Evolutionary conservation across 495 filamentous ascomycete genomes (phyloP), one percentile per base, ranked within the genome.

Genomic region (Penicillium parvum): DNA sequence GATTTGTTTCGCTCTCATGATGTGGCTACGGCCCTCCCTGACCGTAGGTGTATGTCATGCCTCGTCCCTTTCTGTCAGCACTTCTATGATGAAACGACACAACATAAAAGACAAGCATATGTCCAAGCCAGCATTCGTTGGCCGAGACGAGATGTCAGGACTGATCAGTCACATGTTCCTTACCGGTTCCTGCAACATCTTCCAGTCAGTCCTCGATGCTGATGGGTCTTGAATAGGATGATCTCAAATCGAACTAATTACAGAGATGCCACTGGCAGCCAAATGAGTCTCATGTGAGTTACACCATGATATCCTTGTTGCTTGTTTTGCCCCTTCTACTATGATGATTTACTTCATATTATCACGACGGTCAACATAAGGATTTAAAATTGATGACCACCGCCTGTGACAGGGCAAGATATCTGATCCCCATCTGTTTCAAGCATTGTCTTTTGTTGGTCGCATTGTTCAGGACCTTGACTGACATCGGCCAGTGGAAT

Each of bases 301-400:
- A 9, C 33, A 18, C 18, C n/a, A 18, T 8, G 42, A 2, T 7
- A 38, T 33, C 47, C 37, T 19, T 48, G 36, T 9, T 35, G 35
- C 3, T 32, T 6, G 16, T n/a, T n/a, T 26, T 23, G 40, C 43
- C 41, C 25, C 11, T 45, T 55, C 73, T 73, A 73, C n/a, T 48
- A 86, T 86, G 85, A 92, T 89, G 83, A 85, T 77, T 75, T 74
- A 69, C 60, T 65, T 61, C 55, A 73, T 66, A 75, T 82, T 82
- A 83, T 95, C 89, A 95, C 90, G 89, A 95, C 89, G 89, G 89
- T 95, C 89, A 86, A 83, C 90, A 86, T 91, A 95, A 80, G 58
- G 67, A 52, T 53, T 65, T 77, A 75, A 79, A 77, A 73, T 86
- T 94, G 88, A 90, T 90, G 88, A 91, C 74, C 84, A 72, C 72